Evolutionary conservation across 176 grass and related monocot species (phyloP).

Genomic region (Panicum miliaceum): DNA sequence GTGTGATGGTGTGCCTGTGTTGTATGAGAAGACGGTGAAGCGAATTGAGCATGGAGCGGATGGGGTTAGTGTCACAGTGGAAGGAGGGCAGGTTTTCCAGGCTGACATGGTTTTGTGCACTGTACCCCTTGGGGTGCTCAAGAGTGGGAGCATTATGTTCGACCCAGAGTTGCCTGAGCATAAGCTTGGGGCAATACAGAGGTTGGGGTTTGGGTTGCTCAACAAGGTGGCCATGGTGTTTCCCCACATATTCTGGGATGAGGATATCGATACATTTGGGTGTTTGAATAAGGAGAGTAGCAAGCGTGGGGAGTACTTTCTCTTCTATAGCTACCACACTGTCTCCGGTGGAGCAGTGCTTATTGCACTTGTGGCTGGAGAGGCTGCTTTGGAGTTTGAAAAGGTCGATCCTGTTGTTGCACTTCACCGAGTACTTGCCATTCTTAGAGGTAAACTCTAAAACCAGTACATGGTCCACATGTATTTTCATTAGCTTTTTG

Average conservation of each 20-base stretch:
- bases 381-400: constrained; percentile 89
- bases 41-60: constrained; percentile 65
- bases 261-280: constrained; percentile 92
- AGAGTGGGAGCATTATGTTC: constrained; percentile 63
- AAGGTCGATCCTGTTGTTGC: constrained; percentile 67
- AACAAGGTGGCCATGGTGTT: constrained; percentile 98
- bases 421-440: constrained; percentile 74
- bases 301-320: constrained; percentile 90
- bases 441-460: constrained; percentile 75
- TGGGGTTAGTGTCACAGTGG: constrained; percentile 57
- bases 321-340: constrained; percentile 95
- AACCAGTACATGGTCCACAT: neutral
- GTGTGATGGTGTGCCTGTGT: constrained; percentile 72
- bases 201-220: constrained; percentile 83
- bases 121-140: constrained; percentile 84
- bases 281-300: constrained; percentile 77
- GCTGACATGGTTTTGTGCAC: constrained; percentile 89
- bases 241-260: constrained; percentile 85
- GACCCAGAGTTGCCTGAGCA: constrained; percentile 67
- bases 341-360: constrained; percentile 88
- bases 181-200: constrained; percentile 74
- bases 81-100: constrained; percentile 79
- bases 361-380: constrained; percentile 87
- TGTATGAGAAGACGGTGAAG: constrained; percentile 78
- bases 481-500: constrained; percentile 9